A percentile compares a stretch with the other conserved stretches of the same genome.
phyloP scores from a whole-genome alignment of 371 early-diverging fungal genomes.

The Actinomucor elegans region DNA sequence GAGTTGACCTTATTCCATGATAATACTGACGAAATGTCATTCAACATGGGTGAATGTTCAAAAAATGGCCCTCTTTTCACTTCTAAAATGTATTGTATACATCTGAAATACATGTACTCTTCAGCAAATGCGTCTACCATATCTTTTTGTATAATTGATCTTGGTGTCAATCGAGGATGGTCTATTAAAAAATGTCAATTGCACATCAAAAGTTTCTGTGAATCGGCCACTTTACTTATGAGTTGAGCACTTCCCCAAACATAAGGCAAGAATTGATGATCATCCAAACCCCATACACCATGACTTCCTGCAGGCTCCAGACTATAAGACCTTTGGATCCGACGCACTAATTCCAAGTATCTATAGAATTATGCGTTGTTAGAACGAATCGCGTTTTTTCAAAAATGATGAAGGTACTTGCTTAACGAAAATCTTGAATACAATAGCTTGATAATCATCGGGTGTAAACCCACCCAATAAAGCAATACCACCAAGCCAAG shows the following conservation, averaged over 20 bases:
- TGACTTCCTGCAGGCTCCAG: slow-evolving; percentile 99
- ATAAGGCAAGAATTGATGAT: slow-evolving; percentile 97
- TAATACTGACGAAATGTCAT: slow-evolving; percentile 88
- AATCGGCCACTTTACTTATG: slow-evolving; percentile 34
- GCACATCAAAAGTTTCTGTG: background rate
- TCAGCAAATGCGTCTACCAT: slow-evolving; percentile 64
- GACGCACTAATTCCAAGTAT: slow-evolving; percentile 85
- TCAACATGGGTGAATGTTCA: slow-evolving; percentile 92
- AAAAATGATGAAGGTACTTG: slow-evolving; percentile 7
- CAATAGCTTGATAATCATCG: slow-evolving; percentile 71
- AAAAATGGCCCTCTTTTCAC: slow-evolving; percentile 67
- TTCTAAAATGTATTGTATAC: slow-evolving; percentile 82
- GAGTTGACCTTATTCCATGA: slow-evolving; percentile 91
- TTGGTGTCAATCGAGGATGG: slow-evolving; percentile 69
- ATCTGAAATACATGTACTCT: slow-evolving; percentile 89
- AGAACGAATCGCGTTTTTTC: no score
- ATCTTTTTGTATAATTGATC: slow-evolving; percentile 67
- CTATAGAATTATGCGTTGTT: no score
- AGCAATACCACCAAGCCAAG: slow-evolving; percentile 81
- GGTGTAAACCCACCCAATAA: slow-evolving; percentile 60
- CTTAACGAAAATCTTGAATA: slow-evolving; percentile 71
- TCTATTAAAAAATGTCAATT: slow-evolving; percentile 18
- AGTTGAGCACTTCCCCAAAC: slow-evolving; percentile 93
- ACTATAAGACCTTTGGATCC: slow-evolving; percentile 85
- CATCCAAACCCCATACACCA: slow-evolving; percentile 99